phyloP scores from a whole-genome alignment of 768 basidiomycete species.

The Lactifluus piperatus region DNA sequence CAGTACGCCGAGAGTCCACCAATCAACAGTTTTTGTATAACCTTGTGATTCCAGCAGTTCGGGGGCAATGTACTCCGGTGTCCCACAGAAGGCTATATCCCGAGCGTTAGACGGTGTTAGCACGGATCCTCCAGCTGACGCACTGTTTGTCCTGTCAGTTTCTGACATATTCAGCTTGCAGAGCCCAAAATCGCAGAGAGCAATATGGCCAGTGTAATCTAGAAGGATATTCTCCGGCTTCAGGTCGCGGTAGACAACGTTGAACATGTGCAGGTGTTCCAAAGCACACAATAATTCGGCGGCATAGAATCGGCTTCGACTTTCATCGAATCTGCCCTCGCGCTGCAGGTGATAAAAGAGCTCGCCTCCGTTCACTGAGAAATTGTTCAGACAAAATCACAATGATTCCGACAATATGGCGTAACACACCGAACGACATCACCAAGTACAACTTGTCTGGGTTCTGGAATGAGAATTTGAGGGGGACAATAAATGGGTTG shows the following conservation, averaged over 20 bases:
- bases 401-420: background rate
- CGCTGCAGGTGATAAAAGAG: constrained; percentile 96
- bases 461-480: constrained; percentile 98
- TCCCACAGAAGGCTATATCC: constrained; percentile 70
- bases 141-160: constrained; percentile 94
- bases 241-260: constrained; percentile 96
- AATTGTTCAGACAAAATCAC: background rate
- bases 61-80: constrained; percentile 97
- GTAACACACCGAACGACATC: constrained; percentile 79
- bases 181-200: constrained; percentile 95
- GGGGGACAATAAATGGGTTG: constrained; percentile 97
- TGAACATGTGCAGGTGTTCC: constrained; percentile 95
- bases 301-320: constrained; percentile 91
- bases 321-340: constrained; percentile 93
- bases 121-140: constrained; percentile 21
- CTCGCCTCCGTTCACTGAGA: constrained; percentile 89
- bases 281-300: constrained; percentile 93
- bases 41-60: constrained; percentile 94
- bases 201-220: constrained; percentile 97
- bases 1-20: constrained; percentile 97
- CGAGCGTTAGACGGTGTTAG: constrained; percentile 9
- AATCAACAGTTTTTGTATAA: constrained; percentile 97
- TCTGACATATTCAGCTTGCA: constrained; percentile 98
- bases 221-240: constrained; percentile 98
- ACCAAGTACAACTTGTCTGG: constrained; percentile 96